Conservation (phyloP, 1,284 basidiomycete genomes). For the Neonothopanus nambi region DNA sequence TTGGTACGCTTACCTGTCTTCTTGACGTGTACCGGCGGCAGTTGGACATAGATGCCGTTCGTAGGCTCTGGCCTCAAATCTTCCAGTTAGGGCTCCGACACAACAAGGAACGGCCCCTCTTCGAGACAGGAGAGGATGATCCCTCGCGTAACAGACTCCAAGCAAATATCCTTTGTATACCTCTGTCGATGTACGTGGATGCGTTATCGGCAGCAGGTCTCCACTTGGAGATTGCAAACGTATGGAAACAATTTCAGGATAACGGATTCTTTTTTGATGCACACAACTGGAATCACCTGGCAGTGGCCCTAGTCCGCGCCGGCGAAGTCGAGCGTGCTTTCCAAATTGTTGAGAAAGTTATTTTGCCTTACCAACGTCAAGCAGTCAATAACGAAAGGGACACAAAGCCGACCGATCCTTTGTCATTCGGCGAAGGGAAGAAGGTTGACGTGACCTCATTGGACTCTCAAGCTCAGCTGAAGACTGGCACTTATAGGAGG, state of each 20-base stretch:
- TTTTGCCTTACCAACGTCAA: slow-evolving; percentile 61
- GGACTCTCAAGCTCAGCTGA: slow-evolving; percentile 12
- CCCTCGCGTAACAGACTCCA: slow-evolving; percentile 30
- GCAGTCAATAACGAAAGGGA: slow-evolving; percentile 34
- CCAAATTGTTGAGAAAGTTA: slow-evolving; percentile 78
- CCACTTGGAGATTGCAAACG: slow-evolving; percentile 62
- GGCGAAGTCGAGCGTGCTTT: slow-evolving; percentile 84
- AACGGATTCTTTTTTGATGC: slow-evolving; percentile 86
- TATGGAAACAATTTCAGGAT: slow-evolving; percentile 68
- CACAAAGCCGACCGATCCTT: slow-evolving; percentile 41
- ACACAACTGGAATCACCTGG: slow-evolving; percentile 92
- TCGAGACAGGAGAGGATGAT: slow-evolving; percentile 21
- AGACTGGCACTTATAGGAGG: background rate
- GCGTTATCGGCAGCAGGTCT: slow-evolving; percentile 66
- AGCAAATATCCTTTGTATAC: slow-evolving; percentile 68
- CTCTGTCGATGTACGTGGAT: slow-evolving; percentile 86
- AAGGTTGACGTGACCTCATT: slow-evolving; percentile 25
- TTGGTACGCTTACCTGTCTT: slow-evolving; percentile 66
- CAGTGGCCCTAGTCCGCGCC: slow-evolving; percentile 73
- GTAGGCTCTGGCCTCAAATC: slow-evolving; percentile 72
- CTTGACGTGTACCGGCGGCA: slow-evolving; percentile 76
- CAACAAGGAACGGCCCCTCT: slow-evolving; percentile 36
- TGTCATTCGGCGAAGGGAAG: slow-evolving; percentile 39
- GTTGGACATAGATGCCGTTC: slow-evolving; percentile 57
- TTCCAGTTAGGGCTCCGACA: slow-evolving; percentile 52